These are phyloP conservation scores for Coemansia sp. DNA, from an alignment of 192 early-diverging fungal genomes.

Conservation along the genomic window DNA sequence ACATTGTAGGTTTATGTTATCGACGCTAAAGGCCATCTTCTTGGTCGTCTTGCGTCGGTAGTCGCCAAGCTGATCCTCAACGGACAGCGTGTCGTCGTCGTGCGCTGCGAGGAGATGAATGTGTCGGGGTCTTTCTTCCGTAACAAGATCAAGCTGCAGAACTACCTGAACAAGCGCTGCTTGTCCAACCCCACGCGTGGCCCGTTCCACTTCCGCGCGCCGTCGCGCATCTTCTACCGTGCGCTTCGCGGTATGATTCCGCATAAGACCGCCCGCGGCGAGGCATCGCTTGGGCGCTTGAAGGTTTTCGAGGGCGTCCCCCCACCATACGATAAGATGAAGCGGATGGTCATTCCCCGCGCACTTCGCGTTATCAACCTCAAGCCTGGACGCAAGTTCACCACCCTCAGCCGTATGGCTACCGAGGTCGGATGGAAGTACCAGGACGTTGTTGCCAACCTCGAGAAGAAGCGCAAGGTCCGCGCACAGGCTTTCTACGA, in stretches of 20 bases:
- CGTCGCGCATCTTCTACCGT: constrained; percentile 96
- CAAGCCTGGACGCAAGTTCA: constrained; percentile 97
- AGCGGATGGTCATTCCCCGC: constrained; percentile 96
- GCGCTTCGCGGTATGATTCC: constrained; percentile 98
- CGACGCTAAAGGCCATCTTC: constrained; percentile 98
- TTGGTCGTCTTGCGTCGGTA: constrained; percentile 96
- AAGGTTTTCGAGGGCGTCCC: constrained; percentile 99
- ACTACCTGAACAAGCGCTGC: constrained; percentile 97
- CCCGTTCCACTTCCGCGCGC: constrained; percentile 98
- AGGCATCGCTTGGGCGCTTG: constrained; percentile 93
- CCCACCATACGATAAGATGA: constrained; percentile 93
- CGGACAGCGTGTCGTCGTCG: constrained; percentile 96
- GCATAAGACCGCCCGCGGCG: constrained; percentile 99
- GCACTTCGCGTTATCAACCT: constrained; percentile 97
- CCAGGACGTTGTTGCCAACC: constrained; percentile 91
- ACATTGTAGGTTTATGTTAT: constrained; percentile 87
- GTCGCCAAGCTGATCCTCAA: constrained; percentile 97
- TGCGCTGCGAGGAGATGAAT: constrained; percentile 99
- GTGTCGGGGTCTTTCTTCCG: constrained; percentile 98
- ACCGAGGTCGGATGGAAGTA: constrained; percentile 99
- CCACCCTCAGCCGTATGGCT: constrained; percentile 88
- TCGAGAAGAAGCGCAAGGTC: constrained; percentile 99
- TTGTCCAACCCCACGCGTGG: constrained; percentile 95
- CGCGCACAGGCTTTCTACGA: constrained; percentile 90
- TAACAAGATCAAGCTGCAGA: constrained; percentile 98